phyloP scores from a whole-genome alignment of 2,329 filamentous ascomycete species.

The Aspergillus tamarii region DNA sequence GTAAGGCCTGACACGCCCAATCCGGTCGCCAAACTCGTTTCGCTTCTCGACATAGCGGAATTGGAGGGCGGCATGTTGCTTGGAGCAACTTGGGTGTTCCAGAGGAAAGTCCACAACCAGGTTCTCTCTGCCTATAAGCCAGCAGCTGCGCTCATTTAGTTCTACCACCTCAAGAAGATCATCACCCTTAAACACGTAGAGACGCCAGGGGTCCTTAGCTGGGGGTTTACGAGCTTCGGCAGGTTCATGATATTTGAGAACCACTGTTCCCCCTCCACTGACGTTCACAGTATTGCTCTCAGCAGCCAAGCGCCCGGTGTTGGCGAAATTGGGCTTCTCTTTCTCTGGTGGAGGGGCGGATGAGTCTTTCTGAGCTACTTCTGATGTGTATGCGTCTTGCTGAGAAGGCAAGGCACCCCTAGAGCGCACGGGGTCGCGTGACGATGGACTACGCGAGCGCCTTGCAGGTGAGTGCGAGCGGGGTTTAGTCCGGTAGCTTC shows the following conservation, averaged over 20 bases:
- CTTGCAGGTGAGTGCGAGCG: slow-evolving; percentile 33
- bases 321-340: slow-evolving; percentile 84
- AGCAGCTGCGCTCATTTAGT: slow-evolving; percentile 77
- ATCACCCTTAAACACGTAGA: slow-evolving; percentile 88
- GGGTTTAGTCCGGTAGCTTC: slow-evolving; percentile 27
- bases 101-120: slow-evolving; percentile 80
- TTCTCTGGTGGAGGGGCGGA: slow-evolving; percentile 48
- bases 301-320: slow-evolving; percentile 80
- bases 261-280: slow-evolving; percentile 68
- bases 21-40: slow-evolving; percentile 84
- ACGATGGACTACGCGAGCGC: slow-evolving; percentile 31
- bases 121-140: slow-evolving; percentile 82
- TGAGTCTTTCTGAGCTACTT: slow-evolving; percentile 27
- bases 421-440: slow-evolving; percentile 36
- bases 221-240: slow-evolving; percentile 88
- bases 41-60: slow-evolving; percentile 83
- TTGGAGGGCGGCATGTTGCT: slow-evolving; percentile 94
- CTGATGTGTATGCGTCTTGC: slow-evolving; percentile 46
- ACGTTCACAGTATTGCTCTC: slow-evolving; percentile 78
- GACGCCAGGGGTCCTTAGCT: slow-evolving; percentile 76
- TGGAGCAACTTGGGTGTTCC: slow-evolving; percentile 90
- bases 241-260: slow-evolving; percentile 95
- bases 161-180: slow-evolving; percentile 82
- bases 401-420: slow-evolving; percentile 50
- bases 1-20: slow-evolving; percentile 81